Percentiles rank a stretch among this genome's conserved stretches.
Evolutionary conservation across 1,139 yeast species (phyloP).

Genomic region (Candida glucosophila): DNA sequence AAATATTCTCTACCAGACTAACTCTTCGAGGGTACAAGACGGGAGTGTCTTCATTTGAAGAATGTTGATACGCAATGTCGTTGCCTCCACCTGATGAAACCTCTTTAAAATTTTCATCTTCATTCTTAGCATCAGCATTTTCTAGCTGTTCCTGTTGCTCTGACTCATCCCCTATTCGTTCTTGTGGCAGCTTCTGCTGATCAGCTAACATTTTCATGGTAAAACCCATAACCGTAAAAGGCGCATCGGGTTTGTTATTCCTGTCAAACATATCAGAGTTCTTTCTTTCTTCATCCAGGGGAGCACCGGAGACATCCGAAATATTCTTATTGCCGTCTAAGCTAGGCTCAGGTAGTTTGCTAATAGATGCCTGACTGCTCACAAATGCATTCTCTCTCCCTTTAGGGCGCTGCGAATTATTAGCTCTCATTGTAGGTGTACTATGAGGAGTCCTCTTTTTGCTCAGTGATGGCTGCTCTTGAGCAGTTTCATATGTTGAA

Average conservation of each 20-base stretch:
- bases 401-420: too few relatives aligned
- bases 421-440: too few relatives aligned
- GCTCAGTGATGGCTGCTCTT: constrained; percentile 5
- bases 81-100: constrained; percentile 5
- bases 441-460: constrained; percentile 42
- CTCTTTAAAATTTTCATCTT: constrained; percentile 1
- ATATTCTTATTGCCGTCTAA: constrained; percentile 10
- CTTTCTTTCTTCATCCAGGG: too few relatives aligned
- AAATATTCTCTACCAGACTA: constrained; percentile 1
- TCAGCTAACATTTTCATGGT: constrained; percentile 42
- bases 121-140: constrained; percentile 1
- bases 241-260: too few relatives aligned
- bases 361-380: too few relatives aligned
- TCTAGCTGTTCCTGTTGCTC: neutral
- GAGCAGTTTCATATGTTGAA: neutral
- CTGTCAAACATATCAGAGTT: too few relatives aligned
- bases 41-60: constrained; percentile 13
- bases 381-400: too few relatives aligned
- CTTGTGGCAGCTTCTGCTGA: constrained; percentile 13
- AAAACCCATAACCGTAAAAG: constrained; percentile 34
- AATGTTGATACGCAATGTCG: constrained; percentile 10
- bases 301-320: too few relatives aligned
- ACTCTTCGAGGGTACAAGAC: constrained; percentile 4
- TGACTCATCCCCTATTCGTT: constrained; percentile 1
- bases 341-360: constrained; percentile 33